These are phyloP conservation scores for Trichoderma cornu-damae DNA, from an alignment of 2,329 filamentous ascomycete species.

Conservation along the genomic window DNA sequence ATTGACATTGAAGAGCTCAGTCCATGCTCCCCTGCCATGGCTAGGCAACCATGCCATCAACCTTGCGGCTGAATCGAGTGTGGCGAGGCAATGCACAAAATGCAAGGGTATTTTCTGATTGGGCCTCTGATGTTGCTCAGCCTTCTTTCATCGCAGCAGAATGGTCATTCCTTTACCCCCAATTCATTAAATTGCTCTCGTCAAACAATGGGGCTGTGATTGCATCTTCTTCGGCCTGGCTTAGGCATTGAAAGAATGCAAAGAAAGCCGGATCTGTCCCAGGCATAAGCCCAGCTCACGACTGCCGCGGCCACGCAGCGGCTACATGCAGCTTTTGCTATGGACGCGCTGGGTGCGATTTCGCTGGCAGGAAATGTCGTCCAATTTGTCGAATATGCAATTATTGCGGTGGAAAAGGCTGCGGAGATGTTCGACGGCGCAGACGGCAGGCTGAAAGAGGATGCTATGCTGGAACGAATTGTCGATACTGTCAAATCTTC, in stretches of 20 bases:
- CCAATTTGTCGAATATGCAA: constrained; percentile 1
- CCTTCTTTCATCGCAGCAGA: neutral
- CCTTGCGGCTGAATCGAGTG: neutral
- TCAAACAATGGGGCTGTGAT: no score
- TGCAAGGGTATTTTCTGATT: neutral
- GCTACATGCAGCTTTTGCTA: neutral
- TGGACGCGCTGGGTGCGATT: constrained; percentile 1
- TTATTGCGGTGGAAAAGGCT: neutral
- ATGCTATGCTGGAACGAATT: neutral
- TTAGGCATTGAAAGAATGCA: neutral
- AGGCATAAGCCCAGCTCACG: neutral
- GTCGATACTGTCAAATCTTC: neutral
- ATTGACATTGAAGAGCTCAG: neutral
- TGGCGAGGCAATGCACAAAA: neutral
- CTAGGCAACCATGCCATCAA: neutral
- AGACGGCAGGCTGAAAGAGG: neutral
- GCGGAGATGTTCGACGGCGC: neutral
- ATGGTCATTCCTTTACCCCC: neutral
- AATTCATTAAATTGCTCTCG: neutral
- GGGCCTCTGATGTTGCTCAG: neutral
- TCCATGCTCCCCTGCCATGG: no score
- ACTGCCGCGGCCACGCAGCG: neutral
- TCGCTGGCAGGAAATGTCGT: constrained; percentile 4
- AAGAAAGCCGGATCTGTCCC: neutral
- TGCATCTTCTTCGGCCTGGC: neutral